These are phyloP conservation scores for Syzygium aqueum DNA, from an alignment of 345 rosid genomes.

Conservation along the genomic window DNA sequence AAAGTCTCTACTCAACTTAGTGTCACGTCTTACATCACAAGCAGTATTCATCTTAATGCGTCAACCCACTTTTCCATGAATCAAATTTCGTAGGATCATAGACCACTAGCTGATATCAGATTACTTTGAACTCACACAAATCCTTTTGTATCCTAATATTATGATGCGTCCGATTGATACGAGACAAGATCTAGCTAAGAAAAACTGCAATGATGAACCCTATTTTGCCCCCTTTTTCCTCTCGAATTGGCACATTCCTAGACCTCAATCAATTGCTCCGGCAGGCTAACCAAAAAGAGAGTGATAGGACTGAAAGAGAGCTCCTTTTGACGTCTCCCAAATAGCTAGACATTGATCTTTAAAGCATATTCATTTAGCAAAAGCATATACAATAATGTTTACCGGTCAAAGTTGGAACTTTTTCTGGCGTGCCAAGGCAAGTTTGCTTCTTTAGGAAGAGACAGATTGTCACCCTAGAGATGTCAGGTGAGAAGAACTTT, in stretches of 20 bases:
- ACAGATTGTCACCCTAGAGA: background rate
- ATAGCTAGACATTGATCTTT: background rate
- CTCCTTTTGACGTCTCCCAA: background rate
- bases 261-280: background rate
- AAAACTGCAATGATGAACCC: background rate
- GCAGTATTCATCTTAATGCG: background rate
- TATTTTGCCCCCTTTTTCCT: too few relatives aligned
- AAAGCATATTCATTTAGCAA: background rate
- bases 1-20: background rate
- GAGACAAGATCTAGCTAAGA: background rate
- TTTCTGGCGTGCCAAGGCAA: background rate
- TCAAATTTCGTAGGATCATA: background rate
- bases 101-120: background rate
- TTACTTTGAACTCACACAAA: background rate
- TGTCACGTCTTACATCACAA: background rate
- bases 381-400: background rate
- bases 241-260: too few relatives aligned
- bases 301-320: background rate
- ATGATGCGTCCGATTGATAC: fast-evolving
- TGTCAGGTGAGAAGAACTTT: background rate
- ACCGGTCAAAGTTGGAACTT: background rate
- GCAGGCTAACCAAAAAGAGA: background rate
- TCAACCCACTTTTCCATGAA: background rate
- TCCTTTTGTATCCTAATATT: background rate
- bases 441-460: background rate